Evolutionary conservation across 768 basidiomycete species (phyloP).

Genomic region (Tremella mesenterica): DNA sequence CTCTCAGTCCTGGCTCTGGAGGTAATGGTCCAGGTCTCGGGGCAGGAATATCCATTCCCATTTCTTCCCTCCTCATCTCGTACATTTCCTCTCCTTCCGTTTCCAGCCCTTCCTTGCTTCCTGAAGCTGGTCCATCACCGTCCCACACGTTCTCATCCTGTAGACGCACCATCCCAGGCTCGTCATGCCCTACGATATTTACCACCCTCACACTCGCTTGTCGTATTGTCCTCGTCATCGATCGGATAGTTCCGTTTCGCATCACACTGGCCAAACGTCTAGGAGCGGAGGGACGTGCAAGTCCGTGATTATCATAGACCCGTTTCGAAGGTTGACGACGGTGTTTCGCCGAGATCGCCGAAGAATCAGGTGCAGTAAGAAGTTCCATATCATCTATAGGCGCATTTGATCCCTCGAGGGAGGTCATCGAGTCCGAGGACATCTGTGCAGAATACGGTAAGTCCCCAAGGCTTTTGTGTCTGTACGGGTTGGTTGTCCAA

Average conservation of each 20-base stretch:
- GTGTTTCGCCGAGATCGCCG: background rate
- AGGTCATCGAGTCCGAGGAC: background rate
- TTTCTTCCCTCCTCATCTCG: conserved; percentile 7
- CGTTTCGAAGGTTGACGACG: conserved; percentile 3
- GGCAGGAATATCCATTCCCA: conserved; percentile 1
- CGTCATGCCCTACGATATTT: conserved; percentile 24
- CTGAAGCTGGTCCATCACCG: no score
- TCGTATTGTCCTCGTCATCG: conserved; percentile 21
- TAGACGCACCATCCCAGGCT: conserved; percentile 9
- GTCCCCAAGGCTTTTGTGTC: no score
- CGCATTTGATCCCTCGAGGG: background rate
- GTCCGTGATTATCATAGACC: conserved; percentile 22
- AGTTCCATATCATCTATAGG: conserved; percentile 6
- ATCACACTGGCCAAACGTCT: conserved; percentile 8
- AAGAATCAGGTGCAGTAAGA: background rate
- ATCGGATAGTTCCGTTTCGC: conserved; percentile 24
- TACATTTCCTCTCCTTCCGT: conserved; percentile 6
- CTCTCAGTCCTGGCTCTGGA: conserved; percentile 51
- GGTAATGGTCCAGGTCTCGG: conserved; percentile 26
- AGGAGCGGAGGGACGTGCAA: conserved; percentile 3
- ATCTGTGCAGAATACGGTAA: background rate
- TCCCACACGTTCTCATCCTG: conserved; percentile 6
- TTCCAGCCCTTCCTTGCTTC: background rate
- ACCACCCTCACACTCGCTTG: conserved; percentile 31
- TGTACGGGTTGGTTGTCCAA: background rate